Base-by-base conservation (phyloP, 495 filamentous ascomycete species). In the Aspergillus saccharolyticus region DNA sequence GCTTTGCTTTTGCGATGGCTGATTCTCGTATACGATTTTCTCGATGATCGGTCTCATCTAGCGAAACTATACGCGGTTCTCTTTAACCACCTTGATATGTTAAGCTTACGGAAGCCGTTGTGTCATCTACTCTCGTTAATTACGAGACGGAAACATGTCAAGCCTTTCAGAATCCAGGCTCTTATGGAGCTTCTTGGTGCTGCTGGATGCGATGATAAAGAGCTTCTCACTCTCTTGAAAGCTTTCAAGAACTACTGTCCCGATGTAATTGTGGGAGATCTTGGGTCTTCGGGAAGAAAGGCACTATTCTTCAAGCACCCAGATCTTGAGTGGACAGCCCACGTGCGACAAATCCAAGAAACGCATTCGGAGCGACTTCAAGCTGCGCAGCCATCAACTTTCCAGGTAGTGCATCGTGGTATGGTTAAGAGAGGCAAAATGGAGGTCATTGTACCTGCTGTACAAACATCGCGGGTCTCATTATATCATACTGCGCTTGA, bases 171-270 rank as follows among this genome's bases (percentile, higher is more conserved):
- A 53, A 91, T 96, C 30, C 91, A 96, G 61, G 74, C 83, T 45
- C 74, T 96, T 77, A 93, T 78, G 76, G 89, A 83, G 44, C 45
- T 75, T 25, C 64, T 76, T 21, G 70, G 63, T 51, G 63, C 59
- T 61, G 60, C 70, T 6, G 70, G 70, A 49, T 73, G 74, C 1
- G 85, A 86, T 57, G 91, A 96, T 54, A 89, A 86, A 48, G 83
- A 85, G 46, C 72, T 96, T 42, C 76, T 86, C 22, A 86, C 86
- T n/a, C 77, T 96, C n/a, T 77, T 96, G 22, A 82, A 84, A 55
- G 79, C 91, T 8, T 96, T 87, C 73, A 94, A 94, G 63, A 89
- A 91, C 66, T 94, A 93, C 65, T 94, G 90, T 64, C 90, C 91
- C 6, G 90, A 95, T 70, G 86, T 95, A 49, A 87, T 95, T 56